Evolutionary conservation across 345 rosid species (phyloP).

Genomic region (Ricinus communis): DNA sequence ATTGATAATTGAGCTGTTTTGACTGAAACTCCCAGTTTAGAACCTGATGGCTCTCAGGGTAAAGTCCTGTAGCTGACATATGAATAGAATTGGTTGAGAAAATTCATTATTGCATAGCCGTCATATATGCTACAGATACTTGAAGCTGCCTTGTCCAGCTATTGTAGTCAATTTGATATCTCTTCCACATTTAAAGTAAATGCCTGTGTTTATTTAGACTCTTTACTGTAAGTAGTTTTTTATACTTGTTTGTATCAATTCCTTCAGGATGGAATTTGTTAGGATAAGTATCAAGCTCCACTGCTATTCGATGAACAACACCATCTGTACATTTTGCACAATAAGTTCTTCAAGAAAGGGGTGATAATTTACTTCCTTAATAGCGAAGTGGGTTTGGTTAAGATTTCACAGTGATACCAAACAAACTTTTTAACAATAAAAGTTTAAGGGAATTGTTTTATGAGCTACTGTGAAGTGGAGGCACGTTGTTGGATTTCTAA

Average conservation of each 20-base stretch:
- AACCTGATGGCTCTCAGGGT: constrained; percentile 31
- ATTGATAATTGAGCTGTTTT: too few species aligned
- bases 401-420: too few species aligned
- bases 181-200: constrained; percentile 43
- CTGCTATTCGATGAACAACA: constrained; percentile 28
- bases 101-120: constrained; percentile 22
- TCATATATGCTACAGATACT: constrained; percentile 31
- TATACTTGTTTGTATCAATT: constrained; percentile 33
- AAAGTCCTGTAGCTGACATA: constrained; percentile 31
- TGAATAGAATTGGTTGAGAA: constrained; percentile 37
- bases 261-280: constrained; percentile 39
- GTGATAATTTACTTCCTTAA: too few species aligned
- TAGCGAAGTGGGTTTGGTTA: too few species aligned
- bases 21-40: constrained; percentile 29
- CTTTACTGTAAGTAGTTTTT: constrained; percentile 10
- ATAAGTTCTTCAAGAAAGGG: not conserved
- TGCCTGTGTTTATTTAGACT: constrained; percentile 31
- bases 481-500: too few species aligned
- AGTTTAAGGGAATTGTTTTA: too few species aligned
- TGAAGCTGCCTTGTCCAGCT: constrained; percentile 18
- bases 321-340: constrained; percentile 25
- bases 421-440: too few species aligned
- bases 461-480: too few species aligned
- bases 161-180: constrained; percentile 28
- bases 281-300: constrained; percentile 43